Conservation (phyloP, 495 filamentous ascomycete genomes). For the Podospora conica region DNA sequence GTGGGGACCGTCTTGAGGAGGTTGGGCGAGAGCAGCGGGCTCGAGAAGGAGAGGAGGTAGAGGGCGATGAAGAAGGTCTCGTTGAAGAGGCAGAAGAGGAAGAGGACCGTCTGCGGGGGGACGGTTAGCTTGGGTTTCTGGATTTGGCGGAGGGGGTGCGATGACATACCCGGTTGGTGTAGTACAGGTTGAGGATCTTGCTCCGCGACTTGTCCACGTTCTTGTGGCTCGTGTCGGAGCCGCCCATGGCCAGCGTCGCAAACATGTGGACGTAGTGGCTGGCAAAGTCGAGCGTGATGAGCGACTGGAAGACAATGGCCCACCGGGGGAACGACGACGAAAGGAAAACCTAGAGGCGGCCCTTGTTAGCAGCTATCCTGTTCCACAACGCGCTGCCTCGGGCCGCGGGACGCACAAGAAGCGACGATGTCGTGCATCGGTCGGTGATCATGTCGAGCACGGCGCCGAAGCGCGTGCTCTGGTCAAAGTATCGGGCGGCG, state of each 20-base stretch:
- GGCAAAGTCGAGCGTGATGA: constrained; percentile 87
- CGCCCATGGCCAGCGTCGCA: constrained; percentile 78
- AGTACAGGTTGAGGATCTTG: constrained; percentile 87
- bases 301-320: constrained; percentile 84
- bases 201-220: constrained; percentile 73
- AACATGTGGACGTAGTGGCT: constrained; percentile 99
- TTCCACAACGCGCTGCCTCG: neutral
- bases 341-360: constrained; percentile 58
- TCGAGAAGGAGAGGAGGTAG: constrained; percentile 95
- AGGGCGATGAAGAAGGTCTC: constrained; percentile 96
- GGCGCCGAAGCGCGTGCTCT: constrained; percentile 89
- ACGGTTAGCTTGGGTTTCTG: constrained; percentile 4
- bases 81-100: constrained; percentile 83
- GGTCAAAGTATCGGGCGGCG: constrained; percentile 79
- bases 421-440: constrained; percentile 86
- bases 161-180: constrained; percentile 78
- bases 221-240: constrained; percentile 78
- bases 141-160: neutral
- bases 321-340: constrained; percentile 88
- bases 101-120: constrained; percentile 71
- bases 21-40: constrained; percentile 74
- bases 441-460: constrained; percentile 92
- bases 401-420: constrained; percentile 48
- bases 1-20: constrained; percentile 53
- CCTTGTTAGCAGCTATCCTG: neutral